phyloP scores from a whole-genome alignment of 345 rosid genomes.

The Acer saccharum region DNA sequence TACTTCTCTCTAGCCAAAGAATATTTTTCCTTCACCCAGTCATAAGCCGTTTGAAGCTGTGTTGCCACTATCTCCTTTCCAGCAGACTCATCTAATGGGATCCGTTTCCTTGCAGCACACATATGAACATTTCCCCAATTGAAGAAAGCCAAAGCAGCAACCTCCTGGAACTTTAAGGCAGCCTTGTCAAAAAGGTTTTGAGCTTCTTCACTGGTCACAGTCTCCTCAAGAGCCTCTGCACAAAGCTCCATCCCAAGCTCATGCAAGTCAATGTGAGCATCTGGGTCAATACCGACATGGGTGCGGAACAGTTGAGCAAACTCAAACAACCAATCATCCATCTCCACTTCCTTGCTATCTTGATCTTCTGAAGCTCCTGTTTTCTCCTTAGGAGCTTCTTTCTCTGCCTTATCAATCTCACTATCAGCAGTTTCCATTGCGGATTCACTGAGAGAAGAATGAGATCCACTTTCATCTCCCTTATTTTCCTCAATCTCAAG shows the following conservation, averaged over 20 bases:
- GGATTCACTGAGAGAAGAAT: conserved; percentile 54
- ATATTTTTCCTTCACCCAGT: conserved; percentile 91
- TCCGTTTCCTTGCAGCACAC: conserved; percentile 97
- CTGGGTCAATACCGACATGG: conserved; percentile 91
- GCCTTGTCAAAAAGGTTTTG: conserved; percentile 89
- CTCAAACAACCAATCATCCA: conserved; percentile 98
- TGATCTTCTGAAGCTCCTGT: conserved; percentile 58
- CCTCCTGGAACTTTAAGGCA: conserved; percentile 94
- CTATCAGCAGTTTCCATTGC: conserved; percentile 47
- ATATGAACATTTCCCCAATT: conserved; percentile 99
- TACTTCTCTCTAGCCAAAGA: conserved; percentile 80
- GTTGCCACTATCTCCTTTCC: conserved; percentile 62
- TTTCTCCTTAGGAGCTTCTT: conserved; percentile 58
- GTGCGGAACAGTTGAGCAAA: conserved; percentile 95
- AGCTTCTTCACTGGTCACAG: conserved; percentile 91
- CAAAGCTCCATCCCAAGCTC: conserved; percentile 99
- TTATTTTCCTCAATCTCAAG: conserved; percentile 53
- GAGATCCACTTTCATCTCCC: conserved; percentile 57
- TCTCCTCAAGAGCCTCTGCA: conserved; percentile 94
- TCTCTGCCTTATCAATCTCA: conserved; percentile 53
- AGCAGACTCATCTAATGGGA: conserved; percentile 88
- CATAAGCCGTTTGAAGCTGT: conserved; percentile 85
- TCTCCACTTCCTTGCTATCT: conserved; percentile 82
- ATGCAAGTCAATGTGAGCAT: conserved; percentile 92
- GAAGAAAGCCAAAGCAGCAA: conserved; percentile 93